Base-by-base conservation (phyloP, 1,284 basidiomycete species). In the Moesziomyces globuligerus region DNA sequence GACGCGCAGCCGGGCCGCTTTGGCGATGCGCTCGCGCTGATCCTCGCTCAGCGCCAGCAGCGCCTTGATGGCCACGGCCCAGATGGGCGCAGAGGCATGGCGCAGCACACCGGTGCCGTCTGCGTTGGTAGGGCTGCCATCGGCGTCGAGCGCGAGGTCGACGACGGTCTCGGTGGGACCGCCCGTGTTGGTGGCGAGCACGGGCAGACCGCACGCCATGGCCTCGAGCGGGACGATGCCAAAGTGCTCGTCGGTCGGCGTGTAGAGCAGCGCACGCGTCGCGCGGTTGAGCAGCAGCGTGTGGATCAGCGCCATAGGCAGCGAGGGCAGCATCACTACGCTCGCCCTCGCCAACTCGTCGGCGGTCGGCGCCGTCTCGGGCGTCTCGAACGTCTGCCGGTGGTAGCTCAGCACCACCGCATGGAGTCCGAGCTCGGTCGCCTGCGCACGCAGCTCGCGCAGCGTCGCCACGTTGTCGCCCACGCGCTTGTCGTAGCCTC, bases 171-270 rank as follows among this genome's bases (percentile, higher is more conserved):
- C 95, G 0, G 89, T 90, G 1, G 96, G 95, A 0, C 95, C 95
- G 29, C 96, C 95, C 48, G 88, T 90, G 81, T 94, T 86, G 73
- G 90, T 92, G 0, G 94, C 94, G 7, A 98, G 83, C 0, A 98
- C 91, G 0, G 94, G 93, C 0, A 98, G 82, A 1, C 93, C 92
- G 64, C 91, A 94, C 2, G 90, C 88, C 93, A 98, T 97, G 0
- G 89, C 94, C 83, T 98, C 96, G 6, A 98, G 87, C 0, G 95
- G 95, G 0, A 91, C 94, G 74, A 98, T 98, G 2, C 95, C 95
- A 80, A 98, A 96, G 83, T 98, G 95, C 80, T 98, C 95, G 82
- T 96, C 94, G 2, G 88, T 86, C 0, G 96, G 95, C 0, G 96
- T 98, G 83, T 98, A 98, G 4, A 98, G 86, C 0, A 98, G 85